Base-by-base conservation (phyloP, 768 basidiomycete genomes). In the Collybia sordida region DNA sequence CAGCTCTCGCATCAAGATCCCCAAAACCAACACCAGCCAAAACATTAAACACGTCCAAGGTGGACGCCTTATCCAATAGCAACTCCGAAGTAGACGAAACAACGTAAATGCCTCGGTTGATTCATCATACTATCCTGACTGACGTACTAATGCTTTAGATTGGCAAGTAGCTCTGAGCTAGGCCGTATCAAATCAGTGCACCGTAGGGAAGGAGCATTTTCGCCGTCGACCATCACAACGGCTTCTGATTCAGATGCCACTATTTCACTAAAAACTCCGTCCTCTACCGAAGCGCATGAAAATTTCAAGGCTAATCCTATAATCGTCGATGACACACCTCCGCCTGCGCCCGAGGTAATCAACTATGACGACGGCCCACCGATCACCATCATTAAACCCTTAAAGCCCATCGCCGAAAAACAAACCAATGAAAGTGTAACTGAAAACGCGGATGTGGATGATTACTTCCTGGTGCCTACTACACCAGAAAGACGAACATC, bases 151-250 rank as follows among this genome's bases (percentile, higher is more conserved):
- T 40, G 25, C 45, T 52, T 42, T 50, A 57, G 50, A 46, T 56
- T 47, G 35, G 43, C 42, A 24, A 39, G 34, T 31, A 46, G 36
- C 19, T 47, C 59, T 4, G 51, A 53, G 34, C 24, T 63, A 22
- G 52, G 47, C 17, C 49, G 59, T 11, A 55, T 50, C 40, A 67
- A 64, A 56, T 61, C 72, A 19, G 53, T 61, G 34, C 77, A 79
- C 60, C 61, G 72, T 56, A 69, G 88, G 36, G 87, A 90, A 72
- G 86, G 83, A 47, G 88, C 87, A 5, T 86, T 85, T 59, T 70
- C 81, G 43, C 62, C 63, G 37, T 60, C 62, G 27, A 50, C 57
- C 21, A 31, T 31, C 31, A 38, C 42, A 39, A 52, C 53, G 42
- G 19, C 49, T 6, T 51, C 54, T 39, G 47, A 49, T 27, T 43